Percentiles rank a stretch among this genome's conserved stretches.
Evolutionary conservation across 306 rosid genomes (phyloP).

Genomic region (Trifolium subterraneum): DNA sequence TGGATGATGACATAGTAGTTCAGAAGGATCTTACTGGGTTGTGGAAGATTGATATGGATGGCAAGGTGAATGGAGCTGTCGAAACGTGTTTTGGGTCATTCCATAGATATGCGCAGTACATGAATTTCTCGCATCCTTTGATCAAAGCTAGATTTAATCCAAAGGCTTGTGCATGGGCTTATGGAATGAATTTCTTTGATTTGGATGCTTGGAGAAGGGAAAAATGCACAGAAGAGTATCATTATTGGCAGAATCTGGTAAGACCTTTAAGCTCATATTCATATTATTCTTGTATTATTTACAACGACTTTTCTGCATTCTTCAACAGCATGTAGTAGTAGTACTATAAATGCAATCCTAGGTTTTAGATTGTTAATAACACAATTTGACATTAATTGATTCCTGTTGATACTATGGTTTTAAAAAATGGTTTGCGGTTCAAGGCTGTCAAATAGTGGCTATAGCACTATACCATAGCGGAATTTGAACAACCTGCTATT

Average conservation of each 20-base stretch:
- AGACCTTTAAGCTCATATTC: constrained; percentile 29
- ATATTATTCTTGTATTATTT: neutral
- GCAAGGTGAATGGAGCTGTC: constrained; percentile 91
- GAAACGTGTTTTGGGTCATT: constrained; percentile 90
- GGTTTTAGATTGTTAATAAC: constrained; percentile 7
- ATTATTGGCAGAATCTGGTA: constrained; percentile 92
- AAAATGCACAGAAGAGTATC: constrained; percentile 84
- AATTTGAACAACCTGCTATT: neutral
- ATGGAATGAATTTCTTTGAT: constrained; percentile 93
- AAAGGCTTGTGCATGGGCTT: constrained; percentile 90
- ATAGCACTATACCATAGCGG: neutral
- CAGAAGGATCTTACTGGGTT: constrained; percentile 85
- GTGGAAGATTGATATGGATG: constrained; percentile 88
- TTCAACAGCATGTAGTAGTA: constrained; percentile 1
- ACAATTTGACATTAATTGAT: constrained; percentile 9
- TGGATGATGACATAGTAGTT: constrained; percentile 88
- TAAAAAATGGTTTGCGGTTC: neutral
- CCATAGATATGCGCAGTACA: constrained; percentile 86
- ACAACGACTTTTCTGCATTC: constrained; percentile 13
- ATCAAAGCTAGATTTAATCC: constrained; percentile 81
- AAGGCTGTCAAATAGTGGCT: neutral
- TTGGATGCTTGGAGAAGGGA: constrained; percentile 90
- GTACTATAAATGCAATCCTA: neutral
- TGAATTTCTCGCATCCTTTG: constrained; percentile 90
- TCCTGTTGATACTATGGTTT: neutral